These are phyloP conservation scores for Suillus luteus DNA, from an alignment of 768 basidiomycete species.

Conservation along the genomic window DNA sequence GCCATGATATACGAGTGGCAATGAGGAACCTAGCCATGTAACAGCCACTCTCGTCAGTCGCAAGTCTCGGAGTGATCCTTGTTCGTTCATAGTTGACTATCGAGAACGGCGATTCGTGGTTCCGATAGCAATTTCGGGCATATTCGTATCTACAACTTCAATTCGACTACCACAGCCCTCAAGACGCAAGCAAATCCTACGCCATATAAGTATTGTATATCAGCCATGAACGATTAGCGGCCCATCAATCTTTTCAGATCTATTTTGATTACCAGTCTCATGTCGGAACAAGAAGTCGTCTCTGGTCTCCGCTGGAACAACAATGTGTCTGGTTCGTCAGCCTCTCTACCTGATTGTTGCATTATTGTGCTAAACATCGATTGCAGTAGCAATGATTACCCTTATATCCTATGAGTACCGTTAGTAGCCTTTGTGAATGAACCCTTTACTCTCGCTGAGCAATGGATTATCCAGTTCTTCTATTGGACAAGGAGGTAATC, in stretches of 20 bases:
- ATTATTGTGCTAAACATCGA: neutral
- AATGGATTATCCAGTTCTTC: neutral
- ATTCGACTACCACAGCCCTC: neutral
- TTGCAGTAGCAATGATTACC: neutral
- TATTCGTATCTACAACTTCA: neutral
- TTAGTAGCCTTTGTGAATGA: neutral
- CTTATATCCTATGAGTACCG: neutral
- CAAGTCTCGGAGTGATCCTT: neutral
- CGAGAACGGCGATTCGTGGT: neutral
- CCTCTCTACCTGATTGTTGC: neutral
- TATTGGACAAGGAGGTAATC: slow-evolving; percentile 2
- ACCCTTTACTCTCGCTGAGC: neutral
- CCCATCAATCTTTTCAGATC: neutral
- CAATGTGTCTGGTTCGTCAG: neutral
- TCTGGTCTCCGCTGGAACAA: neutral
- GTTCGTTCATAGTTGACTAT: neutral
- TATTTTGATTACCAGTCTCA: neutral
- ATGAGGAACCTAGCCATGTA: neutral
- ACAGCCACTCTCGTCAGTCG: neutral
- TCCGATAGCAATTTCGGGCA: neutral
- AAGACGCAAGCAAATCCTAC: neutral
- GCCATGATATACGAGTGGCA: neutral
- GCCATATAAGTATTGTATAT: neutral
- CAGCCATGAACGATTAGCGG: neutral
- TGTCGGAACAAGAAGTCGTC: neutral